Base-by-base conservation (phyloP, 768 basidiomycete genomes). In the Panellus pusillus region DNA sequence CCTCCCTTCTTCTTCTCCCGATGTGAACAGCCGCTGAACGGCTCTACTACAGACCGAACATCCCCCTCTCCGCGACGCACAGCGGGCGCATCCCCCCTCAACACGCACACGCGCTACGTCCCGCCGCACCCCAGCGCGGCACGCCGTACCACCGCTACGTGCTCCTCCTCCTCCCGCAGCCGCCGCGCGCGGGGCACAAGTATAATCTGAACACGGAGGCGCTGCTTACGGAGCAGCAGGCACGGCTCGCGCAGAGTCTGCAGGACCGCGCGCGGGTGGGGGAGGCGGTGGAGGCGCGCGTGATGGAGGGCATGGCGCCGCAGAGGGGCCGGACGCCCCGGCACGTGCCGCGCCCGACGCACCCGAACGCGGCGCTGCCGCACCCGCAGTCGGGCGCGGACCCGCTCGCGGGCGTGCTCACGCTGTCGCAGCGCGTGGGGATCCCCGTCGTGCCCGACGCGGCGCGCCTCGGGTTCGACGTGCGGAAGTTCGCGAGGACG, bases 61-160 rank as follows among this genome's bases (percentile, higher is more conserved):
- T 97, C 54, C 76, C 86, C 2, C 80, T 98, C 53, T 86, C 85
- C 44, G 82, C 82, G 1, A 74, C 73, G n/a, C 75, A 65, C 61
- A 69, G 72, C 62, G 50, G 65, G 60, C 74, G 74, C 43, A 68
- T 82, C 47, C 61, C 70, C 75, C 35, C 63, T 78, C 47, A 74
- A 80, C 57, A 68, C 75, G 1, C 88, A 90, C 66, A 89, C 87
- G 6, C 72, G 73, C 20, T 98, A 95, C 69, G 75, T 95, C 58
- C 90, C 96, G 6, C 97, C 95, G 4, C 93, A 97, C 61, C 96
- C 96, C 89, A 93, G 66, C 80, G 81, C 35, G 93, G 94, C 45
- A 88, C 93, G 11, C 83, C 84, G 0, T 93, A 91, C 70, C 96
- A 99, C 71, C 92, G 96, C 57, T 97, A 96, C 68, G 81, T 84